A percentile compares a stretch with the other conserved stretches of the same genome.
phyloP scores from a whole-genome alignment of 169 alveolate species.

The Plasmodium vivax region DNA sequence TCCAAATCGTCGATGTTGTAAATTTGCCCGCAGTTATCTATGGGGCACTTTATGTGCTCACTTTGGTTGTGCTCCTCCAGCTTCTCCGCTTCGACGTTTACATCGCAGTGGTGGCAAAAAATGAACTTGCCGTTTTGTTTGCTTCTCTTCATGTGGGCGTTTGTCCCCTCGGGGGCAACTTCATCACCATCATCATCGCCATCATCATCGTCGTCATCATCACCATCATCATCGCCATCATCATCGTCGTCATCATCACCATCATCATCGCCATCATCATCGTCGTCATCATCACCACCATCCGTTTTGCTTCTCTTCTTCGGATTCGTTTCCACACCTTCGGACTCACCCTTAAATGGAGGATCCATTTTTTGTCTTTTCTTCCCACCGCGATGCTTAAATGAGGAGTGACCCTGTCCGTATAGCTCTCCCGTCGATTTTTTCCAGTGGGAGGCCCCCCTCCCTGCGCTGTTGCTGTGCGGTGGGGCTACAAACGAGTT shows the following conservation, averaged over 20 bases:
- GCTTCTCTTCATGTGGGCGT: not conserved
- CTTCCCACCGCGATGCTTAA: not conserved
- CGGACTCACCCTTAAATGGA: not conserved
- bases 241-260: too few relatives aligned
- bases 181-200: not conserved
- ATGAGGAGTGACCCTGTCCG: too few relatives aligned
- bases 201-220: not conserved
- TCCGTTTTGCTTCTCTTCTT: not conserved
- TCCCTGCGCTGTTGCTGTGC: not conserved
- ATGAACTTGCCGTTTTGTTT: not conserved
- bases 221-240: not conserved
- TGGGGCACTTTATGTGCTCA: conserved; percentile 52
- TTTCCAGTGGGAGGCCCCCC: not conserved
- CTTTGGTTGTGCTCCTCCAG: conserved; percentile 40
- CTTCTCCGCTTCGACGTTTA: not conserved
- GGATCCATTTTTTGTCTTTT: not conserved
- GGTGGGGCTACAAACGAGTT: not conserved
- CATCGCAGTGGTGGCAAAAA: conserved; percentile 40
- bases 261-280: not conserved
- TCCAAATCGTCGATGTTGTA: conserved; percentile 42
- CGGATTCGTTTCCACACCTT: not conserved
- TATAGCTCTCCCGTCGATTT: not conserved
- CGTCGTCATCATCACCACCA: not conserved
- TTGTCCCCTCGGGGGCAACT: not conserved
- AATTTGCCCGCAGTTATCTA: conserved; percentile 50